Conservation (phyloP, 306 rosid species). For the Senna siamea region DNA sequence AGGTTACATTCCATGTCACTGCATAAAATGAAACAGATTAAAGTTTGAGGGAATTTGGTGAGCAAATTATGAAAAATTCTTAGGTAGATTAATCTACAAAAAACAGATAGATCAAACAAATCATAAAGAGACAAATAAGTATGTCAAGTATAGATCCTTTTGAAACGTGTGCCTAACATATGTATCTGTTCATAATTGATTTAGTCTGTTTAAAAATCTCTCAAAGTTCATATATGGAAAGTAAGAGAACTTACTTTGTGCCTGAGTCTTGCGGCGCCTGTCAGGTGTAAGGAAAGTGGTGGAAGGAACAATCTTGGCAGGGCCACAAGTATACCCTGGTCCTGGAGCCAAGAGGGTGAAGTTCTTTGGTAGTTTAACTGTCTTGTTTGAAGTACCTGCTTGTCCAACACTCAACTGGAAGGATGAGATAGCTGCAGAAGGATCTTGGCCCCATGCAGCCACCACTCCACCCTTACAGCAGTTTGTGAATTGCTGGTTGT, state of each 20-base stretch:
- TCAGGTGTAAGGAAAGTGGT: constrained; percentile 74
- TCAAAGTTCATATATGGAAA: background rate
- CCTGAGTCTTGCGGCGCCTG: constrained; percentile 86
- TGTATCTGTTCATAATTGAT: too few species aligned
- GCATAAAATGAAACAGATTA: constrained; percentile 34
- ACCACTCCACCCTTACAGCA: constrained; percentile 97
- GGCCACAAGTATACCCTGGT: constrained; percentile 91
- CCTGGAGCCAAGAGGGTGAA: constrained; percentile 92
- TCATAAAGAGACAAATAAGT: background rate
- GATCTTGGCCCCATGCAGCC: constrained; percentile 95
- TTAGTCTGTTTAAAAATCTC: background rate
- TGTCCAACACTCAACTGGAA: constrained; percentile 86
- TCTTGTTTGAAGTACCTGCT: constrained; percentile 83
- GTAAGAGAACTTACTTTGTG: constrained; percentile 66
- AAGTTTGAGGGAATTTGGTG: background rate
- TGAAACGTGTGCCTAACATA: background rate
- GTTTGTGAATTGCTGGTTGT: constrained; percentile 86
- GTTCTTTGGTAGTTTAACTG: constrained; percentile 83
- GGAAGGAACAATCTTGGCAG: constrained; percentile 86
- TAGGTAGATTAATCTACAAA: too few species aligned
- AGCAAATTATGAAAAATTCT: background rate
- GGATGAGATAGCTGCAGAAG: constrained; percentile 72
- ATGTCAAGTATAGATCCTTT: too few species aligned
- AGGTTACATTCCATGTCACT: constrained; percentile 99
- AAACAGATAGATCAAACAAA: too few species aligned